These are phyloP conservation scores for Penicillium occitanis DNA, from an alignment of 2,329 filamentous ascomycete genomes.

Conservation along the genomic window DNA sequence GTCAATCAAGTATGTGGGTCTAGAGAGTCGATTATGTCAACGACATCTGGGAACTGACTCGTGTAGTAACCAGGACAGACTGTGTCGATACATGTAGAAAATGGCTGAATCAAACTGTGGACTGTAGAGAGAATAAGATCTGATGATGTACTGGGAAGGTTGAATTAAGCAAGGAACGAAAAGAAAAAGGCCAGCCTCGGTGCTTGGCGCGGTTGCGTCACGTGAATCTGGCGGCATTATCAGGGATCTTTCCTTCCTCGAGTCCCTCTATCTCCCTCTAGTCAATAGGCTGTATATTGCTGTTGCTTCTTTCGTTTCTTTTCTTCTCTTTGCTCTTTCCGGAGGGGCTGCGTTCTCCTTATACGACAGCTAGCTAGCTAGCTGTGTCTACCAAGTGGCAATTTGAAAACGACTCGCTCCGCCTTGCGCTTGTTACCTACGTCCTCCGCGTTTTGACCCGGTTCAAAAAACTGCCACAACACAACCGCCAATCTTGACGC, in stretches of 20 bases:
- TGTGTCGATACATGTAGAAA: neutral
- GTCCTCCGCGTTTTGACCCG: constrained; percentile 6
- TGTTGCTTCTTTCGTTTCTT: constrained; percentile 4
- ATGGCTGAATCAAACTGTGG: neutral
- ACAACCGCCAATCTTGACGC: constrained; percentile 3
- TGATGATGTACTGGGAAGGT: neutral
- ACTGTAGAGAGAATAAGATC: neutral
- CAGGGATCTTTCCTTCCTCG: neutral
- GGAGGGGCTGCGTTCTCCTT: neutral
- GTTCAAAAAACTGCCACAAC: constrained; percentile 4
- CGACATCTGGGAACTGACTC: neutral
- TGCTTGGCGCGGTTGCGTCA: constrained; percentile 15
- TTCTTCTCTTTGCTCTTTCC: neutral
- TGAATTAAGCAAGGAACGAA: neutral
- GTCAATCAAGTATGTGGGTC: neutral
- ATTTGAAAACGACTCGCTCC: neutral
- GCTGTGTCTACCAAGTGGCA: neutral
- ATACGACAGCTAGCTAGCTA: neutral
- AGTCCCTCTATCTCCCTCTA: neutral
- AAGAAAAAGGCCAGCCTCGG: neutral
- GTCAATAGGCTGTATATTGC: neutral
- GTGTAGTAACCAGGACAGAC: neutral
- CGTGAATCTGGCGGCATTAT: constrained; percentile 10
- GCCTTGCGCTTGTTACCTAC: neutral
- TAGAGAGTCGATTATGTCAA: neutral